A percentile compares a stretch with the other conserved stretches of the same genome.
Evolutionary conservation across 495 filamentous ascomycete genomes (phyloP).

Genomic region (Clohesyomyces aquaticus): DNA sequence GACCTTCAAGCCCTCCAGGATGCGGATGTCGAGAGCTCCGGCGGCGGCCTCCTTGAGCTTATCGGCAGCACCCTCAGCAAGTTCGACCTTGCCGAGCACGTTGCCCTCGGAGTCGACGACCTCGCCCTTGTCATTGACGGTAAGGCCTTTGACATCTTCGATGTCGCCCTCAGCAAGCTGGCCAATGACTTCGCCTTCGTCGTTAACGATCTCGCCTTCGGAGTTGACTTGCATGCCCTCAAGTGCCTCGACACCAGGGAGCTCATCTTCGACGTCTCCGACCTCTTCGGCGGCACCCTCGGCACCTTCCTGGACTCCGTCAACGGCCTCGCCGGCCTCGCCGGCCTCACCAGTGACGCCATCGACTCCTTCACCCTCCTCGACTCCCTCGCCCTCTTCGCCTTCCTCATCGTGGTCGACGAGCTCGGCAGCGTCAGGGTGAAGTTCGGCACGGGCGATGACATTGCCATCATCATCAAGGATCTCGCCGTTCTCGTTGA

Average conservation of each 20-base stretch:
- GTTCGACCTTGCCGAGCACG: slow-evolving; percentile 59
- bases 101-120: slow-evolving; percentile 64
- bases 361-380: slow-evolving; percentile 35
- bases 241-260: slow-evolving; percentile 61
- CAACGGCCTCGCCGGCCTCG: slow-evolving; percentile 34
- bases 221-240: slow-evolving; percentile 66
- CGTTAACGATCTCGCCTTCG: slow-evolving; percentile 55
- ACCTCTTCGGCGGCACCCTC: slow-evolving; percentile 41
- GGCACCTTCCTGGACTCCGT: slow-evolving; percentile 40
- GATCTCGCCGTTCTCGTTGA: slow-evolving; percentile 52
- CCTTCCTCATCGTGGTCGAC: slow-evolving; percentile 46
- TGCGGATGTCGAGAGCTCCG: slow-evolving; percentile 50
- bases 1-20: slow-evolving; percentile 56
- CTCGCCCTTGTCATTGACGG: slow-evolving; percentile 62
- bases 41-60: slow-evolving; percentile 47
- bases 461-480: slow-evolving; percentile 52
- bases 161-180: slow-evolving; percentile 49
- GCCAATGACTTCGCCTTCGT: slow-evolving; percentile 48
- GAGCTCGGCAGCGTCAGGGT: slow-evolving; percentile 48
- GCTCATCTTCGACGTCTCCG: slow-evolving; percentile 46
- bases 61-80: slow-evolving; percentile 49
- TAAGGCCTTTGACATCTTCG: slow-evolving; percentile 53
- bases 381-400: slow-evolving; percentile 36
- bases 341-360: slow-evolving; percentile 13
- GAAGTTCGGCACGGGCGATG: slow-evolving; percentile 49